Evolutionary conservation across 1,284 basidiomycete genomes (phyloP), one percentile per base, ranked within the genome.

Genomic region (Caloboletus firmus): DNA sequence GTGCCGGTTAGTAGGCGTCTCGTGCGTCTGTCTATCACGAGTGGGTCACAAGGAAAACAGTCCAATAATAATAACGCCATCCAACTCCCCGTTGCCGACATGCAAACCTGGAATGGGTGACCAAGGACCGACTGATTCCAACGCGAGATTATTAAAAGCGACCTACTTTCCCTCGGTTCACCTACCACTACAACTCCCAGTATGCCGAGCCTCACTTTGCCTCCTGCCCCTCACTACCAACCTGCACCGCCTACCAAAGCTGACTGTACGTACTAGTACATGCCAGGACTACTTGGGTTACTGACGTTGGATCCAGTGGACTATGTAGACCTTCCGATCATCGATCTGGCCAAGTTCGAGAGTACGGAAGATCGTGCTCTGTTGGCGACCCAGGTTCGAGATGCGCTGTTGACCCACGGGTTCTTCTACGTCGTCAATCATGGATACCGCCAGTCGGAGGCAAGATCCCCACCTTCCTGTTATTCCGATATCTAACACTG

Each of bases 391-490:
- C 74, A 80, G 61, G 74, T 84, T 7, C 76, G 78, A 37, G 73
- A 83, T 52, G 87, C 86, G 0, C 78, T 89, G 73, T 70, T 74
- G 5, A 77, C 76, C 15, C 76, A 83, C 47, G 85, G 82, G 6
- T 89, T 85, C 65, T 82, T 85, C 69, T 87, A 82, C 59, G 75
- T 81, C 20, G 61, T 83, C 52, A 84, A 84, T 55, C 84, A 86
- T 57, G 83, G 83, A 7, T 78, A 79, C 42, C 72, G 69, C 0
- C 66, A 70, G 32, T 67, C 72, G 10, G 73, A 83, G 72, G 84
- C 76, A 52, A 45, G 63, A 15, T 36, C 18, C 28, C 35, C n/a
- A 4, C 3, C 22, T 11, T 37, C 17, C 20, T 26, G 32, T 41
- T 41, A 11, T 18, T 35, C 35, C 4, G 26, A 35, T 34, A 20